These are phyloP conservation scores for Termitomyces sp. DNA, from an alignment of 768 basidiomycete species.

Conservation along the genomic window DNA sequence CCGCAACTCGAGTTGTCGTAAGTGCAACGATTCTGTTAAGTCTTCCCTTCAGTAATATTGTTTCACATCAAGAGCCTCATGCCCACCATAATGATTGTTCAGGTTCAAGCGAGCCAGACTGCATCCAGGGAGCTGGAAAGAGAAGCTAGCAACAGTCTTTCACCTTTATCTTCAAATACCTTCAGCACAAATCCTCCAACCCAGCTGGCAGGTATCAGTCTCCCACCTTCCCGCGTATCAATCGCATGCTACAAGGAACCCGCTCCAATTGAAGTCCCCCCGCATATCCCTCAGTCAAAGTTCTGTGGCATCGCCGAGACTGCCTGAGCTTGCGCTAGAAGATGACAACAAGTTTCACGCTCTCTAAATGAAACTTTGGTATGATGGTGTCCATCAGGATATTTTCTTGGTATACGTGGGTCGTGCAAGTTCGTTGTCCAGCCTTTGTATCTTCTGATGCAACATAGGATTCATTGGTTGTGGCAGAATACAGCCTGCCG, in stretches of 20 bases:
- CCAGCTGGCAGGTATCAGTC: not conserved
- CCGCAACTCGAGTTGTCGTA: not conserved
- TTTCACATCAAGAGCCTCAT: not conserved
- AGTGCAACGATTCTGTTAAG: not conserved
- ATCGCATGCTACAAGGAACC: not conserved
- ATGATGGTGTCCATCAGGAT: not conserved
- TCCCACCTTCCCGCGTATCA: not conserved
- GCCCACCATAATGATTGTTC: not conserved
- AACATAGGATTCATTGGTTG: not conserved
- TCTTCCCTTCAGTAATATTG: not conserved
- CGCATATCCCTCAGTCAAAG: not conserved
- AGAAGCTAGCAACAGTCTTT: not conserved
- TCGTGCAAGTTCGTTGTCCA: not conserved
- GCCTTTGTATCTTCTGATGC: not conserved
- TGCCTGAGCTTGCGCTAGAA: not conserved
- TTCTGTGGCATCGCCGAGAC: no score
- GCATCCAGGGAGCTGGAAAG: not conserved
- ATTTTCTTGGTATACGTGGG: not conserved
- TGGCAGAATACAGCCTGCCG: not conserved
- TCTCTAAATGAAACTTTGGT: not conserved
- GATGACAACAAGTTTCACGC: not conserved
- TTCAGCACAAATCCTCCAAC: constrained; percentile 1
- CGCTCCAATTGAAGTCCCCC: not conserved
- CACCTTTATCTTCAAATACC: not conserved
- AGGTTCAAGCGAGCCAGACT: not conserved